Conservation (phyloP, 441 rosid genomes). For the Syzygium syzygioides region DNA sequence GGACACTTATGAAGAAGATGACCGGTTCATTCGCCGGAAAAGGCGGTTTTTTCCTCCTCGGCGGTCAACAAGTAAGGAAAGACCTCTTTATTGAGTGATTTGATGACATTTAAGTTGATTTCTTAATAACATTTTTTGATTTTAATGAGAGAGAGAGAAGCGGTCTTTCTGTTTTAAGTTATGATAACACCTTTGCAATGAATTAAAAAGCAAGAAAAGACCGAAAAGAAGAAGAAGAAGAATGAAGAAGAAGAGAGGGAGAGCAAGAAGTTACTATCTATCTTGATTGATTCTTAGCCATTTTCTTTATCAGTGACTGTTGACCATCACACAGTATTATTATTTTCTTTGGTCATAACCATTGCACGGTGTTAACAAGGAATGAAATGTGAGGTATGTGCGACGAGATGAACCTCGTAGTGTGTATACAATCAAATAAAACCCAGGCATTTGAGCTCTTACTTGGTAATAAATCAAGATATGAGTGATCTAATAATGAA, state of each 20-base stretch:
- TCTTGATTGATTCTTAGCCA: not conserved
- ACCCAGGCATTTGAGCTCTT: not conserved
- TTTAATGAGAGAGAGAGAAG: not conserved
- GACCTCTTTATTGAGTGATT: not conserved
- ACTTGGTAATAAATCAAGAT: not conserved
- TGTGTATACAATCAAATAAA: not conserved
- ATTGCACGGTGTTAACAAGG: not conserved
- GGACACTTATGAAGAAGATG: not conserved
- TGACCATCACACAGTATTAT: not conserved
- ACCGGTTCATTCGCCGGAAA: not conserved
- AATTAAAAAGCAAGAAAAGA: not conserved
- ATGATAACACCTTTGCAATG: not conserved
- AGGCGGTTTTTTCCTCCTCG: not conserved
- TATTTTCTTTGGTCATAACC: no score
- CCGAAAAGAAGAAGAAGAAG: not conserved
- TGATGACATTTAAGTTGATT: not conserved
- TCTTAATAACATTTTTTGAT: not conserved
- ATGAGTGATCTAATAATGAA: not conserved
- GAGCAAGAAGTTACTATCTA: not conserved
- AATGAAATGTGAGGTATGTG: not conserved
- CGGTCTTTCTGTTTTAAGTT: not conserved
- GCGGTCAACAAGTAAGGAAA: not conserved
- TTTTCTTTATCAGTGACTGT: not conserved
- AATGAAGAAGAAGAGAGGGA: not conserved
- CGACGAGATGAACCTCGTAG: not conserved